phyloP scores from a whole-genome alignment of 1,284 basidiomycete species.

The Trametes hirsuta region DNA sequence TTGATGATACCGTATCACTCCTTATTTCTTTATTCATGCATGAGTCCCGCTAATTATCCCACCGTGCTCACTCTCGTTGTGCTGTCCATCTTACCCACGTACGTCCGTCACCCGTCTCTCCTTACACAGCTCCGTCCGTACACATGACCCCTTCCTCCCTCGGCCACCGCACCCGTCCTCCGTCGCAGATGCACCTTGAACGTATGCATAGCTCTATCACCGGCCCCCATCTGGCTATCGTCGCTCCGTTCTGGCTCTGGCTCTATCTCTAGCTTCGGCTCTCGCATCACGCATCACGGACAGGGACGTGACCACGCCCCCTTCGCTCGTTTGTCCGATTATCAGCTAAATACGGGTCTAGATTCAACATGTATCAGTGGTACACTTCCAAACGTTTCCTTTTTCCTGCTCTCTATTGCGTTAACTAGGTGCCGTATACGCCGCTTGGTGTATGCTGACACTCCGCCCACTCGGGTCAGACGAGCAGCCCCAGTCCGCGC shows the following conservation, averaged over 20 bases:
- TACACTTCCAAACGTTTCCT: slow-evolving; percentile 19
- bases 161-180: background rate
- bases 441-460: slow-evolving; percentile 94
- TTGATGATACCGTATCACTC: slow-evolving; percentile 39
- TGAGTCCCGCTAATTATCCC: slow-evolving; percentile 32
- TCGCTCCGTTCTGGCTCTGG: background rate
- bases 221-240: background rate
- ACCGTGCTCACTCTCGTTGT: slow-evolving; percentile 33
- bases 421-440: slow-evolving; percentile 56
- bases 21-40: slow-evolving; percentile 36
- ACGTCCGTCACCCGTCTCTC: slow-evolving; percentile 15
- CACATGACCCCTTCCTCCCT: slow-evolving; percentile 14
- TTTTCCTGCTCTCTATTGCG: background rate
- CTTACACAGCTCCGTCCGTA: slow-evolving; percentile 25
- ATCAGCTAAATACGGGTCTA: slow-evolving; percentile 36
- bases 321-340: slow-evolving; percentile 23
- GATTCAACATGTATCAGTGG: slow-evolving; percentile 38
- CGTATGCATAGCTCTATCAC: slow-evolving; percentile 13
- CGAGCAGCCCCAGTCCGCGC: slow-evolving; percentile 96
- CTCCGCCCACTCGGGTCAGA: slow-evolving; percentile 94
- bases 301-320: slow-evolving; percentile 13
- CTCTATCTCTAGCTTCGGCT: background rate
- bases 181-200: slow-evolving; percentile 8
- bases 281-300: slow-evolving; percentile 5
- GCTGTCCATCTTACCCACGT: slow-evolving; percentile 25